Percentiles rank a stretch among this genome's conserved stretches.
Conservation (phyloP, 768 basidiomycete genomes). For the Boletus speciosus region DNA sequence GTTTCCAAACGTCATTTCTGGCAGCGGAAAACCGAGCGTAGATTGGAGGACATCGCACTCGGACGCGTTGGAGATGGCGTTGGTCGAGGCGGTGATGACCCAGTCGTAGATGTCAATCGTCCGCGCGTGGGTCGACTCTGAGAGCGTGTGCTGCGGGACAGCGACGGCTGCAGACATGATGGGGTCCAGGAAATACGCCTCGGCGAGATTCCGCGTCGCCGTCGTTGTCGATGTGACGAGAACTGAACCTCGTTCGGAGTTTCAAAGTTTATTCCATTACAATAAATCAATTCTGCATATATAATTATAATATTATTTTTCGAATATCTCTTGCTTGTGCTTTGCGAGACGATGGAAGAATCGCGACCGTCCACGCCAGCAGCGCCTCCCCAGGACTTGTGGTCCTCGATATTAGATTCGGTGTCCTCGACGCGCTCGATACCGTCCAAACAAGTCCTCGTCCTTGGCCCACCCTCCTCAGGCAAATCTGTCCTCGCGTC, state of each 20-base stretch:
- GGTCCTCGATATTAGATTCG: conserved; percentile 89
- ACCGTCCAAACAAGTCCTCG: conserved; percentile 81
- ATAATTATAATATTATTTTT: too few relatives aligned
- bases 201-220: not conserved
- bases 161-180: conserved; percentile 42
- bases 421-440: conserved; percentile 78
- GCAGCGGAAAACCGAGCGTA: conserved; percentile 70
- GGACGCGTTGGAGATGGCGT: conserved; percentile 74
- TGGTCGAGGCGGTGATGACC: conserved; percentile 66
- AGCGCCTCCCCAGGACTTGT: conserved; percentile 76
- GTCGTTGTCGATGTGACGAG: conserved; percentile 8
- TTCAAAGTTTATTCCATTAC: conserved; percentile 13
- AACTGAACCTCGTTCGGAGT: conserved; percentile 19
- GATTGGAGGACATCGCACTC: conserved; percentile 71
- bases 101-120: conserved; percentile 66
- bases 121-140: conserved; percentile 67
- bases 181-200: conserved; percentile 13
- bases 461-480: conserved; percentile 75
- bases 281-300: not conserved
- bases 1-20: conserved; percentile 96
- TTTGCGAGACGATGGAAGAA: conserved; percentile 31
- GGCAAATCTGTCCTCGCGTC: conserved; percentile 77
- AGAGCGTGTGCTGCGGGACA: conserved; percentile 60
- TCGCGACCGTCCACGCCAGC: conserved; percentile 68
- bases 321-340: not conserved